Evolutionary conservation across 768 basidiomycete genomes (phyloP).

Genomic region (Lentinula lateritia): DNA sequence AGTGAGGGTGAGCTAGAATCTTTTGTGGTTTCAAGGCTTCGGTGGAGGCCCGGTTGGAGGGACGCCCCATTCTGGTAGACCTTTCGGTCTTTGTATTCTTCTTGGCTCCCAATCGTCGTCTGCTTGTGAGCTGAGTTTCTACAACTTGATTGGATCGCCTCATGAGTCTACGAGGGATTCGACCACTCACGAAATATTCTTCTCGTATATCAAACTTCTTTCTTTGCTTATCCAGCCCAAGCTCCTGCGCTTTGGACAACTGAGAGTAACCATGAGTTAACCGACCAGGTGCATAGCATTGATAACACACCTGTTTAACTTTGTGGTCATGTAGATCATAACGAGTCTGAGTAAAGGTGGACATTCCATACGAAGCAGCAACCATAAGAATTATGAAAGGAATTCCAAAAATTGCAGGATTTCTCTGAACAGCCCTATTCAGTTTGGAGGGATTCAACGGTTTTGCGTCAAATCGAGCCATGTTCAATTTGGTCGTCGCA

Average conservation of each 20-base stretch:
- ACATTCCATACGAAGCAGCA: conserved; percentile 78
- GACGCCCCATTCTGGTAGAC: conserved; percentile 92
- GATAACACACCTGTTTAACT: conserved; percentile 51
- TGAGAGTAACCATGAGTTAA: conserved; percentile 12
- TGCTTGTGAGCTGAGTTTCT: conserved; percentile 61
- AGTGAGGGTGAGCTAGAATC: neutral
- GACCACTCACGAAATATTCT: conserved; percentile 84
- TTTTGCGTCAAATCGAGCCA: conserved; percentile 48
- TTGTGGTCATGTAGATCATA: conserved; percentile 87
- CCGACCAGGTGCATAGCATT: neutral
- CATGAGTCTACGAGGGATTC: neutral
- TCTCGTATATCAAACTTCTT: conserved; percentile 90
- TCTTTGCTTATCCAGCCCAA: conserved; percentile 61
- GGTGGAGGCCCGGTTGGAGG: conserved; percentile 52
- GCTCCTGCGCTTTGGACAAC: conserved; percentile 76
- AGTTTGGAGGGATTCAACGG: conserved; percentile 37
- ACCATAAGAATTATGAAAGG: conserved; percentile 87
- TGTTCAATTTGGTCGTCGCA: conserved; percentile 14
- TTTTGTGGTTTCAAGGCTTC: conserved; percentile 4
- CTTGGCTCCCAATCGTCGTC: conserved; percentile 85
- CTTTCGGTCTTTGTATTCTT: conserved; percentile 76
- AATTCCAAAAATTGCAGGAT: conserved; percentile 76
- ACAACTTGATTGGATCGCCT: neutral
- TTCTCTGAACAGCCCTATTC: conserved; percentile 41
- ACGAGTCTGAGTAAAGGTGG: conserved; percentile 80